Percentiles rank a stretch among this genome's conserved stretches.
These are phyloP conservation scores for Rhodosorus marinus DNA, from an alignment of 23 red algal species.

Conservation along the genomic window DNA sequence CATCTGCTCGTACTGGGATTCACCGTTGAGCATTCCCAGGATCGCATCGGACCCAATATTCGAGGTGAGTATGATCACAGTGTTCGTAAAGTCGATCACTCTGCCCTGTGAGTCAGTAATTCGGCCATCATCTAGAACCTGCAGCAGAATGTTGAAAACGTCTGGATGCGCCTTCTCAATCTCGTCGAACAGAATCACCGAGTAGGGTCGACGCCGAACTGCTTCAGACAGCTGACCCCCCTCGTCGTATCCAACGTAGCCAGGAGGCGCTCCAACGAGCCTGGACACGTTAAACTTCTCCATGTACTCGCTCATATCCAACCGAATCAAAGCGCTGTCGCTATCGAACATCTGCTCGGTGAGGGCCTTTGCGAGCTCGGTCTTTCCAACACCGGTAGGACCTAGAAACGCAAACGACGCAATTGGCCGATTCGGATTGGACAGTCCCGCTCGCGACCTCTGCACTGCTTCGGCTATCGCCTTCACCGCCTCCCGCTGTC, in stretches of 20 bases:
- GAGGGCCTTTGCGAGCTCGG: conserved; percentile 88
- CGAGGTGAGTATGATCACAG: conserved; percentile 80
- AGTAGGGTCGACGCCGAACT: conserved; percentile 86
- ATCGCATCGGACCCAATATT: conserved; percentile 91
- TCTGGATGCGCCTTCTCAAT: conserved; percentile 99
- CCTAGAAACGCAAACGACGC: conserved; percentile 80
- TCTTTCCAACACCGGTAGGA: conserved; percentile 91
- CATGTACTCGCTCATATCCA: conserved; percentile 97
- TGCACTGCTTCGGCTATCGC: conserved; percentile 94
- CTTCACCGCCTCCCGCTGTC: conserved; percentile 67
- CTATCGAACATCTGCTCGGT: conserved; percentile 81
- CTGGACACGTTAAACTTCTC: conserved; percentile 78
- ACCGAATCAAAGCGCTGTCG: conserved; percentile 67
- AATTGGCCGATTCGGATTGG: conserved; percentile 76
- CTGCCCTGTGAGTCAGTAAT: conserved; percentile 92
- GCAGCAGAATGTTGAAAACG: conserved; percentile 91
- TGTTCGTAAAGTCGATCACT: conserved; percentile 91
- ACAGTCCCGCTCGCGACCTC: conserved; percentile 74
- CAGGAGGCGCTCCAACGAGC: conserved; percentile 88
- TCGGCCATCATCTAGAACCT: conserved; percentile 94
- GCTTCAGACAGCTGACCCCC: conserved; percentile 90
- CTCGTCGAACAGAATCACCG: conserved; percentile 93
- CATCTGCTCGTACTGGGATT: conserved; percentile 48
- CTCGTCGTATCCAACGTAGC: conserved; percentile 95
- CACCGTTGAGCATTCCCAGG: conserved; percentile 36